Evolutionary conservation across 495 filamentous ascomycete species (phyloP), one percentile per base, ranked within the genome.

Genomic region (Neurospora sp.): DNA sequence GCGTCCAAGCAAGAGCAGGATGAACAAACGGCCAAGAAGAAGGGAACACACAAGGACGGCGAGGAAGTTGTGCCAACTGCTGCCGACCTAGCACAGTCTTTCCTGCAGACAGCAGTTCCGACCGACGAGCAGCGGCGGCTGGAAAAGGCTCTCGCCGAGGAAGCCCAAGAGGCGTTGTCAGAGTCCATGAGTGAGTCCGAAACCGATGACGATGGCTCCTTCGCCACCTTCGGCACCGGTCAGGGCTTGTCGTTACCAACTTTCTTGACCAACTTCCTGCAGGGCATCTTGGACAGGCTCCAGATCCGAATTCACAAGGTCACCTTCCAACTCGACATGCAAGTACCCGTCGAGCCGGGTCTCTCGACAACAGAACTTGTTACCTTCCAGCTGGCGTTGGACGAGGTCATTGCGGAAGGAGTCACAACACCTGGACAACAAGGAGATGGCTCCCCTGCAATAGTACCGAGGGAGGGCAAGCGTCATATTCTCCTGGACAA

Each of bases 21-120:
- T 71, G 77, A 70, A 48, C 74, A 74, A 72, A 79, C 62, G 73
- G 75, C 69, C 75, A 81, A 40, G 74, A 85, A 73, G 78, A 79
- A 38, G 48, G 72, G 74, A 39, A 74, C 74, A 73, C 48, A 71
- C 31, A 54, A 73, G 7, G 76, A 71, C 16, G 77, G 75, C 35
- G 75, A 77, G n/a, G 85, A 86, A 3, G 78, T 86, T 23, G 82
- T 97, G 12, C 93, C 93, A 4, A 93, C 92, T 18, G 89, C 93
- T n/a, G 87, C 90, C 74, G 91, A 95, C 73, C 86, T 98, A 39
- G 95, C 95, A 5, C 87, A 94, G 79, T 96, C 92, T 0, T 98
- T 97, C 81, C 85, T 98, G 16, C 87, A 93, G 75, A 88, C 93
- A 1, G 23, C 27, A 16, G 93, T 98, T 76, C 92, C 94, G 54